Percentiles rank a stretch among this genome's conserved stretches.
Conservation (phyloP, 176 grass and related monocot genomes). For the Poa pratensis region DNA sequence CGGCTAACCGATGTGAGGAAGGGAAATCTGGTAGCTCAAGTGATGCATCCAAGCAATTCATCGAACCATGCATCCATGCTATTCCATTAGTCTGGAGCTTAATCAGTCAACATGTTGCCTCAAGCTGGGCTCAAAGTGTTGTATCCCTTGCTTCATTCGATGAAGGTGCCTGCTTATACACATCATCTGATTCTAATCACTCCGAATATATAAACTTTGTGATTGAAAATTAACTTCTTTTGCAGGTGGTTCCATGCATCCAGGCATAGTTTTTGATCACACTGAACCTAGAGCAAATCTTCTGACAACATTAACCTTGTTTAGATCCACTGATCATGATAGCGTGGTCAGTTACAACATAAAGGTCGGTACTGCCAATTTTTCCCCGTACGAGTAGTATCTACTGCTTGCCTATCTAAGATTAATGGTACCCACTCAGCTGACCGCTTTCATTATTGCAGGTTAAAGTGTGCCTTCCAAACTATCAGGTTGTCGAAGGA, state of each 20-base stretch:
- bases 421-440: background rate
- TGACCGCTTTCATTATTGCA: conserved; percentile 1
- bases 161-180: background rate
- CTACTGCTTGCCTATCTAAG: background rate
- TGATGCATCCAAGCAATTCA: too few relatives aligned
- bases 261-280: background rate
- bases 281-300: background rate
- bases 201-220: too few relatives aligned
- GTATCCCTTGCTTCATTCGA: background rate
- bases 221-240: background rate
- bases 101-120: background rate
- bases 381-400: background rate
- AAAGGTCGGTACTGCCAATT: background rate
- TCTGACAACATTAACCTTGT: background rate
- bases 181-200: background rate
- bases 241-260: background rate
- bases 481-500: background rate
- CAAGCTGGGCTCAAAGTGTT: background rate
- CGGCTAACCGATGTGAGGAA: background rate
- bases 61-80: too few relatives aligned
- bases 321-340: background rate
- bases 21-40: background rate
- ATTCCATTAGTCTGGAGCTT: background rate
- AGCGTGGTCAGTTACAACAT: too few relatives aligned
- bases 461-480: conserved; percentile 10